Evolutionary conservation across 2,329 filamentous ascomycete genomes (phyloP), one percentile per base, ranked within the genome.

Genomic region (Hymenoscyphus fraxineus): DNA sequence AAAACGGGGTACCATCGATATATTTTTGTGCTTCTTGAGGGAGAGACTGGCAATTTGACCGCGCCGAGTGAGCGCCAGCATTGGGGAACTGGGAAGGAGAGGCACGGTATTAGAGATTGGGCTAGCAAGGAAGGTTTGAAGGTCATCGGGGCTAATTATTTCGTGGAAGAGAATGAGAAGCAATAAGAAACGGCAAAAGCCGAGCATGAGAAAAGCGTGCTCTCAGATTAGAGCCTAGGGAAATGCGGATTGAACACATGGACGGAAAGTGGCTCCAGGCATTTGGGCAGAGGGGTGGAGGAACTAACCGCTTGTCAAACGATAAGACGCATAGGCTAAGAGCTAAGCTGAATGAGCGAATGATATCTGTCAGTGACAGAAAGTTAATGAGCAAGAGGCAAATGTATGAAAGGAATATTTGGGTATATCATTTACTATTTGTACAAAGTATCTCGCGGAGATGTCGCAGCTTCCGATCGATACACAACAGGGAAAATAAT

Each of bases 21-120:
- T 71, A 81, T 86, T 3, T 84, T 86, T 67, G 75, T 85, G 4
- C 77, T 82, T 6, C 76, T 85, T 64, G 79, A 74, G 60, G 77
- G 76, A 1, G 69, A 74, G 73, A 68, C 79, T 76, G 15, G 72
- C 59, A 70, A 79, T 65, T 68, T 85, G 65, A 79, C 73, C 16
- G 78, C 74, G 65, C 84, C 84, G 0, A 73, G 75, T 59, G 78
- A 81, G n/a, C 74, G 83, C 41, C 76, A 81, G 73, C 80, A 84
- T 71, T 86, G 84, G 84, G 84, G 84, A 0, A 82, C 79, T 66
- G 81, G 78, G 0, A 75, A 79, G 65, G 71, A 78, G 59, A 75
- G 82, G 47, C 77, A 78, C 57, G 84, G 84, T 6, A 78, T 85
- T 27, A 77, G 79, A 68, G 75, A 81, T 62, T 85, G 82, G 82